Percentiles rank a stretch among this genome's conserved stretches.
phyloP scores from a whole-genome alignment of 768 basidiomycete species.

The Daedaleopsis sinensis region DNA sequence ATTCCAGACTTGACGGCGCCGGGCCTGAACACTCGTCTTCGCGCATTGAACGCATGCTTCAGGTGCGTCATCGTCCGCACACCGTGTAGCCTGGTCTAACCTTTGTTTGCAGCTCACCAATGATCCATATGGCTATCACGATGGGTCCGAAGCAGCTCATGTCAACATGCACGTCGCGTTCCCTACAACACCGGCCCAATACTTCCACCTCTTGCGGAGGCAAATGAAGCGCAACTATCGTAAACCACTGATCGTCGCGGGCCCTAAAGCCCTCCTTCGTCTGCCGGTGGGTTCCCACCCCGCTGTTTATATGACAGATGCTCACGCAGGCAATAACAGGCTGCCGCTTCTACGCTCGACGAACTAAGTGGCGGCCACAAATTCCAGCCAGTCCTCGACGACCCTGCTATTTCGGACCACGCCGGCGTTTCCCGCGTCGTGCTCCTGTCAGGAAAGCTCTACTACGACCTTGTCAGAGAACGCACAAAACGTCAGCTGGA shows the following conservation, averaged over 20 bases:
- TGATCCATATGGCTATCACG: slow-evolving; percentile 52
- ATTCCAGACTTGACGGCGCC: slow-evolving; percentile 69
- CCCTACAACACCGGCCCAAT: slow-evolving; percentile 89
- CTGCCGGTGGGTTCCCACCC: slow-evolving; percentile 58
- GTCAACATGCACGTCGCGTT: slow-evolving; percentile 86
- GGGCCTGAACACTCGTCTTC: slow-evolving; percentile 93
- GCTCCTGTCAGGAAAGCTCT: slow-evolving; percentile 80
- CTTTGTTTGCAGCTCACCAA: slow-evolving; percentile 64
- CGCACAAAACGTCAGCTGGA: slow-evolving; percentile 52
- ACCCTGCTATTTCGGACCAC: slow-evolving; percentile 40
- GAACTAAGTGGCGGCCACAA: slow-evolving; percentile 61
- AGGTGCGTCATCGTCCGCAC: slow-evolving; percentile 46
- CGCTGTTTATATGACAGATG: not conserved
- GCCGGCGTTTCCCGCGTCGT: slow-evolving; percentile 63
- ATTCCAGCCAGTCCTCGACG: slow-evolving; percentile 72
- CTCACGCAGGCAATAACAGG: slow-evolving; percentile 43
- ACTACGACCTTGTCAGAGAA: slow-evolving; percentile 82
- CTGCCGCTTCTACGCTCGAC: slow-evolving; percentile 66
- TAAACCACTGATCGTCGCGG: slow-evolving; percentile 84
- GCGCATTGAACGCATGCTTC: slow-evolving; percentile 88
- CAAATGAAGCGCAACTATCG: slow-evolving; percentile 86
- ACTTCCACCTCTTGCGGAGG: slow-evolving; percentile 90
- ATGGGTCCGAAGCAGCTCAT: slow-evolving; percentile 41
- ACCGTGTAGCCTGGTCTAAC: not conserved
- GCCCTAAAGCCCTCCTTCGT: slow-evolving; percentile 82